Base-by-base conservation (phyloP, 164 flowering plant species). In the Dillenia suffruticosa region DNA sequence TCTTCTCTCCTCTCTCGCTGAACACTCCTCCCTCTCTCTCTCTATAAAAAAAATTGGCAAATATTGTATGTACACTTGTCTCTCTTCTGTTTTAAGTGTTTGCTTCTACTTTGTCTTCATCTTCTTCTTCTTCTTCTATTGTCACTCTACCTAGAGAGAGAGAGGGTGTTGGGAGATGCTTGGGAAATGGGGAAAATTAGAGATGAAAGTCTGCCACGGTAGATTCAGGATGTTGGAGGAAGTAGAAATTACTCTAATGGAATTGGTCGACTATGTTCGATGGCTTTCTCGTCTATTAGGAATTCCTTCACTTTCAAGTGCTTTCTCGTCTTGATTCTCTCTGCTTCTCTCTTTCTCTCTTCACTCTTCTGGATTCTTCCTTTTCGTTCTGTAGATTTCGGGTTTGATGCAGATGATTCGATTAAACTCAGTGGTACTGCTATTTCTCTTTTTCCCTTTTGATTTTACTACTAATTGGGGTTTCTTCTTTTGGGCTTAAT, bases 171-270 rank as follows among this genome's bases (percentile, higher is more conserved):
- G 26, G 26, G 26, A 67, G 91, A 84, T 88, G 89, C 87, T 75
- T 58, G 71, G 77, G 52, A 64, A 74, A 88, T 88, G 95, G 95
- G 95, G 73, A 88, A 88, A 69, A 8, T 57, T 54, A 70, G 57
- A 43, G 69, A 67, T 44, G 57, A 61, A 49, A 67, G 51, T 54
- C 71, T 64, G 66, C 76, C 64, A 57, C 72, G 46, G 44, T 65
- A 63, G 65, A 61, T 65, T 56, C 61, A 56, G 53, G 65, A 51
- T 26, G 44, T 12, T 26, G 56, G 47, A 24, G 14, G 17, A 15
- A 56, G 51, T 43, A 47, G 53, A 24, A 52, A 46, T 24, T 55
- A 63, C 59, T 67, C 78, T 12, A 50, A 61, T 14, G 10, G 69
- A 46, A 15, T 62, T 40, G 71, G 80, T 66, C 50, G 47, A 40